Percentiles rank a stretch among this genome's conserved stretches.
These are phyloP conservation scores for Trichoderma harzianum DNA, from an alignment of 2,329 filamentous ascomycete species.

Conservation along the genomic window DNA sequence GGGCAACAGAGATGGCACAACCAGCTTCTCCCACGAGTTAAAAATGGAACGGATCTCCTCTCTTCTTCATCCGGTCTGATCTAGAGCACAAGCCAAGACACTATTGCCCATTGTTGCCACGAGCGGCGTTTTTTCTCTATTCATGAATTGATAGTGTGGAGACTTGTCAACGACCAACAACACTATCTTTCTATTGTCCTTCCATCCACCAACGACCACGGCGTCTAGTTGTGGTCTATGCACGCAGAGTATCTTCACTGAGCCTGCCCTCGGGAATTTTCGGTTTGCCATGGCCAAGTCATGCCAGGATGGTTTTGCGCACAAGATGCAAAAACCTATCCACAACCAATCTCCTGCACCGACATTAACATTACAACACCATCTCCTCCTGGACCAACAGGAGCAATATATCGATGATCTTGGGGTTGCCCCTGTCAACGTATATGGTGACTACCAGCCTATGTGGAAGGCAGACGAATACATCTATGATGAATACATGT, in stretches of 20 bases:
- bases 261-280: neutral
- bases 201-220: neutral
- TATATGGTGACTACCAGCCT: neutral
- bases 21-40: neutral
- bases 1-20: neutral
- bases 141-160: neutral
- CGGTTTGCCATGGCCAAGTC: neutral
- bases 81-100: neutral
- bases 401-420: neutral
- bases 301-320: neutral
- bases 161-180: neutral
- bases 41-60: neutral
- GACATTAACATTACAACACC: neutral
- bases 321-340: neutral
- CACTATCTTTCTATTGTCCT: neutral
- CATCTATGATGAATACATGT: neutral
- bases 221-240: neutral
- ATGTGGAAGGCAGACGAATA: neutral
- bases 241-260: neutral
- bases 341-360: neutral
- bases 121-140: neutral
- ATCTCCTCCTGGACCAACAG: neutral
- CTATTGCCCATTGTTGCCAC: neutral
- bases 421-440: neutral
- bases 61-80: neutral